Conservation (phyloP, 805 yeast species). For the Myxozyma neglecta region DNA sequence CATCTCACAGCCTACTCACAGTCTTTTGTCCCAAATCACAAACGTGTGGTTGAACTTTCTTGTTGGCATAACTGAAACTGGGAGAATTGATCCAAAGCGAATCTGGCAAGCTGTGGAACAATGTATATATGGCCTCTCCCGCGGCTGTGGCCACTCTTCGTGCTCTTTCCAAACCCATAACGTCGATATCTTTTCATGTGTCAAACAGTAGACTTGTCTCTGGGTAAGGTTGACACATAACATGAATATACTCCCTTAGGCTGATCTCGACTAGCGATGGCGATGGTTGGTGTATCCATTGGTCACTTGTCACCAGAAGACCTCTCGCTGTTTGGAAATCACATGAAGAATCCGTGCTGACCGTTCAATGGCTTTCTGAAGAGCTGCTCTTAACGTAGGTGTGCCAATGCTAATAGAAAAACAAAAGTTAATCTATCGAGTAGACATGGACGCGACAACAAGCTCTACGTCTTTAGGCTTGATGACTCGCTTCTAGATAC, state of each 20-base stretch:
- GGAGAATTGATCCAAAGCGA: no score
- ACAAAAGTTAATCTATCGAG: conserved; percentile 31
- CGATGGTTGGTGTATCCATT: conserved; percentile 60
- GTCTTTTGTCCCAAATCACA: not conserved
- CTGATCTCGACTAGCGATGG: conserved; percentile 47
- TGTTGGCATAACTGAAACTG: no score
- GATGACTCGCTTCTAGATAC: conserved; percentile 47
- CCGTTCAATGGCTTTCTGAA: conserved; percentile 45
- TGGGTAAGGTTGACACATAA: conserved; percentile 4
- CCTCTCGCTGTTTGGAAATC: conserved; percentile 61
- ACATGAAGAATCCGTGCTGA: conserved; percentile 54
- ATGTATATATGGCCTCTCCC: conserved; percentile 3
- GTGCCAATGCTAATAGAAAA: not conserved
- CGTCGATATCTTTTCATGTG: conserved; percentile 18
- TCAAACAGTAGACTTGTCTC: conserved; percentile 18
- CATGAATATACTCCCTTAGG: not conserved
- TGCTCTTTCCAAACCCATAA: conserved; percentile 9
- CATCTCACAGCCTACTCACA: not conserved
- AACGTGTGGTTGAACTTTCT: no score
- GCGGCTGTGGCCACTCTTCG: conserved; percentile 27
- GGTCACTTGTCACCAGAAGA: conserved; percentile 61
- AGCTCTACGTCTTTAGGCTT: conserved; percentile 39
- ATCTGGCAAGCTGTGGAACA: not conserved
- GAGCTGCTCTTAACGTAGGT: conserved; percentile 43
- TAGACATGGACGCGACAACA: conserved; percentile 70